phyloP scores from a whole-genome alignment of 169 alveolate species.

The Babesia ovata region DNA sequence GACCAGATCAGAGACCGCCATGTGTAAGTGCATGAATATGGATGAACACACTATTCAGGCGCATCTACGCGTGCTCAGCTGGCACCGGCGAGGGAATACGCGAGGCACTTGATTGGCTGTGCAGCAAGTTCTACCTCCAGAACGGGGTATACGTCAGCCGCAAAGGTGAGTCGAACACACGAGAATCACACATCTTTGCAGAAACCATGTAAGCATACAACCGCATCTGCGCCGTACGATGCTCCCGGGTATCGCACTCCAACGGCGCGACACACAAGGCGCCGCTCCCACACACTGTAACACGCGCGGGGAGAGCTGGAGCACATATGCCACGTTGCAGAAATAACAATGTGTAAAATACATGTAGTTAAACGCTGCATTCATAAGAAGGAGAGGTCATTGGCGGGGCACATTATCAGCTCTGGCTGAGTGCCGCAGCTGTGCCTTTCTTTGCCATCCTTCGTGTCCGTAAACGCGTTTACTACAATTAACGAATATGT shows the following conservation, averaged over 20 bases:
- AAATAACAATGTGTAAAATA: too few relatives aligned
- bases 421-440: too few relatives aligned
- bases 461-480: too few relatives aligned
- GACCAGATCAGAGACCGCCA: slow-evolving; percentile 43
- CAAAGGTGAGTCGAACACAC: background rate
- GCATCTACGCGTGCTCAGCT: slow-evolving; percentile 40
- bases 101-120: slow-evolving; percentile 55
- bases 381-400: too few relatives aligned
- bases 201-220: slow-evolving; percentile 6
- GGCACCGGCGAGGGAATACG: slow-evolving; percentile 50
- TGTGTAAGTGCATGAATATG: slow-evolving; percentile 26
- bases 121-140: slow-evolving; percentile 36
- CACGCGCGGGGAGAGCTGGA: too few relatives aligned
- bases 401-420: too few relatives aligned
- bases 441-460: too few relatives aligned
- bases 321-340: too few relatives aligned
- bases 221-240: background rate
- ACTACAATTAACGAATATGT: too few relatives aligned
- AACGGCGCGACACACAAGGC: too few relatives aligned
- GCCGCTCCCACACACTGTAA: too few relatives aligned
- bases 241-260: background rate
- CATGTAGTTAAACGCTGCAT: too few relatives aligned
- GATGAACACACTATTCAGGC: slow-evolving; percentile 1
- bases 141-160: slow-evolving; percentile 33
- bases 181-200: background rate